Conservation (phyloP, 2,329 filamentous ascomycete genomes). For the Colletotrichum somersetense region DNA sequence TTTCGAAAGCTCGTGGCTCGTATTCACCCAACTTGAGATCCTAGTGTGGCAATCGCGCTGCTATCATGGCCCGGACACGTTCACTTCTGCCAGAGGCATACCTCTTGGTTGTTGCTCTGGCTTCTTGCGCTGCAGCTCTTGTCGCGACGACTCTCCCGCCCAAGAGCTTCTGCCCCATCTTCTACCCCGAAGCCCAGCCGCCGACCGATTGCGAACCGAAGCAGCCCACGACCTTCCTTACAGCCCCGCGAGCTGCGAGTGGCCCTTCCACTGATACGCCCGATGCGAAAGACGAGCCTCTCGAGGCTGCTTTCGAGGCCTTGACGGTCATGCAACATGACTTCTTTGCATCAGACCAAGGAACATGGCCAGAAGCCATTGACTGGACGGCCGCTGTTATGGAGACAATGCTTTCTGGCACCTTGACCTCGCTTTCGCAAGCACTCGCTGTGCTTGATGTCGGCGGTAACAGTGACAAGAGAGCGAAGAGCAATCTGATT, state of each 20-base stretch:
- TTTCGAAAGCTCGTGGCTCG: constrained; percentile 36
- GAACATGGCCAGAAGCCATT: constrained; percentile 86
- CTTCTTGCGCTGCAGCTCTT: constrained; percentile 11
- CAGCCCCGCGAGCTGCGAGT: constrained; percentile 7
- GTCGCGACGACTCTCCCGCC: constrained; percentile 23
- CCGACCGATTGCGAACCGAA: constrained; percentile 36
- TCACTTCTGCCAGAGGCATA: constrained; percentile 3
- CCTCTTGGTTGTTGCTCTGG: constrained; percentile 29
- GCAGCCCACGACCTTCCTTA: constrained; percentile 32
- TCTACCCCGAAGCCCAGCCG: constrained; percentile 35
- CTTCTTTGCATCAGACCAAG: constrained; percentile 83
- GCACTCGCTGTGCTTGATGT: constrained; percentile 59
- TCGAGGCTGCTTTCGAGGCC: constrained; percentile 70
- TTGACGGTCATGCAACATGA: constrained; percentile 80
- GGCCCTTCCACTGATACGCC: constrained; percentile 9
- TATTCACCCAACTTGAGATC: constrained; percentile 1
- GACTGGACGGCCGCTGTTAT: constrained; percentile 95
- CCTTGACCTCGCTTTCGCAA: constrained; percentile 77
- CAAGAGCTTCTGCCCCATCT: constrained; percentile 39
- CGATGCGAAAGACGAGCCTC: constrained; percentile 45
- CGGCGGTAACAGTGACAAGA: constrained; percentile 55
- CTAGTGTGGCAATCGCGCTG: not conserved
- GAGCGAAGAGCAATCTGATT: constrained; percentile 80
- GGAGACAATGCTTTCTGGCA: constrained; percentile 81
- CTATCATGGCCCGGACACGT: constrained; percentile 26